These are phyloP conservation scores for Calocybe gambosa DNA, from an alignment of 1,284 basidiomycete genomes.

Conservation along the genomic window DNA sequence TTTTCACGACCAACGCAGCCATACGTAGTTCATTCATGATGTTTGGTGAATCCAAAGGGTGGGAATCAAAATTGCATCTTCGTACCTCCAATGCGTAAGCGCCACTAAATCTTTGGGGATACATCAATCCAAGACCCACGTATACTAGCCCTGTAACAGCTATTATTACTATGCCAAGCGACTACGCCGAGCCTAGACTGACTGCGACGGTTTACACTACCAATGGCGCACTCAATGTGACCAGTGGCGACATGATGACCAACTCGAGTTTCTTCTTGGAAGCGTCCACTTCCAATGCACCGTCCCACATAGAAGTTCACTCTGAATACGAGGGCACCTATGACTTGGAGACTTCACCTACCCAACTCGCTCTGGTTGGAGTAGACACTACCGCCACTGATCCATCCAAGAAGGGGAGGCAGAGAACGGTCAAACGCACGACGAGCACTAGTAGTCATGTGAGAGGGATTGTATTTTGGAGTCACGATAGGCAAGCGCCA, in stretches of 20 bases:
- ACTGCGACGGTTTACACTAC: background rate
- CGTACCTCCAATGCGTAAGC: constrained; percentile 2
- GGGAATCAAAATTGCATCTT: background rate
- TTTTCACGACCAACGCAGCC: background rate
- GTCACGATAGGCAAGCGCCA: background rate
- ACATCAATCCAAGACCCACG: too few relatives aligned
- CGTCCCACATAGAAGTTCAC: background rate
- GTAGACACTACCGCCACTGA: background rate
- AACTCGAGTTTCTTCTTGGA: constrained; percentile 4
- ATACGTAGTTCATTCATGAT: background rate
- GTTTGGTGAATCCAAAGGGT: background rate
- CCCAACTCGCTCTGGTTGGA: background rate
- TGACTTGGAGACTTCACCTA: background rate
- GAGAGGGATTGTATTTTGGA: constrained; percentile 1
- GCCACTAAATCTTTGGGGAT: too few relatives aligned
- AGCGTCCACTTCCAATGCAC: constrained; percentile 1
- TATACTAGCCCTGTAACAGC: constrained; percentile 2
- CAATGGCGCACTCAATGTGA: background rate
- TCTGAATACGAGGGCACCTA: constrained; percentile 3
- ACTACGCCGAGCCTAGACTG: constrained; percentile 1
- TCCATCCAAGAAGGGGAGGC: background rate
- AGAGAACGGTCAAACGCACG: background rate
- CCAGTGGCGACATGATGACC: background rate
- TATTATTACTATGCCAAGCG: background rate
- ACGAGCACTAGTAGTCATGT: background rate